phyloP scores from a whole-genome alignment of 1,284 basidiomycete genomes.

The Apiotrichum sp. region DNA sequence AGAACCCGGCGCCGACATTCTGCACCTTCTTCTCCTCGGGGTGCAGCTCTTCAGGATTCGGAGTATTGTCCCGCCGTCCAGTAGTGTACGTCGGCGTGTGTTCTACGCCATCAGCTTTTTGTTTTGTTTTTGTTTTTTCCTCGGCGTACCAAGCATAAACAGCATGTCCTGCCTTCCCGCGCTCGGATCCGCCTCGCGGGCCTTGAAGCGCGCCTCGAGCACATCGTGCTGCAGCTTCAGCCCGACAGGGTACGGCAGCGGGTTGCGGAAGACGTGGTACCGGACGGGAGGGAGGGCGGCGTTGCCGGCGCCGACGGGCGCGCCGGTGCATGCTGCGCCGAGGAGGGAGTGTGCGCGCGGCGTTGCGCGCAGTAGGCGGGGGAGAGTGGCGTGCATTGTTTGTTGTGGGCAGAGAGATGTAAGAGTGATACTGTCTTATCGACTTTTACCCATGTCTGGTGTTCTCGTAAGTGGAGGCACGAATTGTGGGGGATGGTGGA shows the following conservation, averaged over 20 bases:
- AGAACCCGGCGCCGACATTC: constrained; percentile 78
- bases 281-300: constrained; percentile 55
- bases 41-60: constrained; percentile 53
- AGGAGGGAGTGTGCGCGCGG: constrained; percentile 2
- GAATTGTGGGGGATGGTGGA: too few species aligned
- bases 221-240: constrained; percentile 65
- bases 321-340: constrained; percentile 2
- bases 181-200: constrained; percentile 23
- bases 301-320: constrained; percentile 3
- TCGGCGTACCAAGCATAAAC: constrained; percentile 47
- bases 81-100: constrained; percentile 93
- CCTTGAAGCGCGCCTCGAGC: constrained; percentile 56
- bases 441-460: too few species aligned
- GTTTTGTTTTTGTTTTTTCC: too few species aligned
- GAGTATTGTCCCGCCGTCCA: constrained; percentile 66
- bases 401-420: not conserved
- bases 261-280: constrained; percentile 67
- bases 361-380: constrained; percentile 1
- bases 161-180: constrained; percentile 49
- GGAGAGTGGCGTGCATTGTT: constrained; percentile 6
- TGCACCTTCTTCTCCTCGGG: constrained; percentile 63
- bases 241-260: constrained; percentile 64
- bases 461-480: too few species aligned
- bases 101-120: constrained; percentile 45
- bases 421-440: too few species aligned